Percentiles rank a stretch among this genome's conserved stretches.
Conservation (phyloP, 257 asterid genomes). For the Petrea volubilis region DNA sequence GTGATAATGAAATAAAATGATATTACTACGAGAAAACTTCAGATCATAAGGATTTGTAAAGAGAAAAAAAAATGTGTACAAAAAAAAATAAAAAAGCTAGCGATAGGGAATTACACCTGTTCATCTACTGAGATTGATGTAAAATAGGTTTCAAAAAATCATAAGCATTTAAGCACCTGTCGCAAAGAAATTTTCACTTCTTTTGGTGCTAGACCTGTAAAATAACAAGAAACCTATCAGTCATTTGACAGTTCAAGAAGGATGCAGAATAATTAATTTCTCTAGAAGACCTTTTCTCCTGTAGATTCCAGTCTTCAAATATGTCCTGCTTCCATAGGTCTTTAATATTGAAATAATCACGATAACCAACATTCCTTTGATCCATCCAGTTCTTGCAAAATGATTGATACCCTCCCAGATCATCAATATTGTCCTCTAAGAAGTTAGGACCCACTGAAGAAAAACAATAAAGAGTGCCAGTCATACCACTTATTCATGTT, state of each 20-base stretch:
- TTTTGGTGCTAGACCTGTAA: conserved; percentile 44
- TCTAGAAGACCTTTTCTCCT: conserved; percentile 46
- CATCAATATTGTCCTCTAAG: conserved; percentile 35
- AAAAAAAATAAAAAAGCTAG: too few species aligned
- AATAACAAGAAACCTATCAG: conserved; percentile 19
- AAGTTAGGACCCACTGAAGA: conserved; percentile 38
- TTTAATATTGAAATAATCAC: conserved; percentile 37
- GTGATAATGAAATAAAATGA: neutral
- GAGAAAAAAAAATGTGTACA: too few species aligned
- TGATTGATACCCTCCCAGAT: conserved; percentile 38
- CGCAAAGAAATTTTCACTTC: conserved; percentile 24
- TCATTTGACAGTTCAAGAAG: conserved; percentile 1
- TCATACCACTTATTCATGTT: conserved; percentile 7
- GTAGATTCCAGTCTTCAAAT: conserved; percentile 41
- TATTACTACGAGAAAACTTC: neutral
- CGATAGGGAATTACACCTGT: neutral
- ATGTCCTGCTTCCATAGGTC: conserved; percentile 39
- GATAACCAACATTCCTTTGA: conserved; percentile 35
- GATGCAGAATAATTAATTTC: conserved; percentile 1
- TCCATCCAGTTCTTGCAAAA: conserved; percentile 36
- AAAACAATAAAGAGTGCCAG: conserved; percentile 11
- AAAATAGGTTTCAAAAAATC: conserved; percentile 5
- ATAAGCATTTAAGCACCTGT: conserved; percentile 41
- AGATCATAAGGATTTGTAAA: neutral
- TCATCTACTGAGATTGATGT: conserved; percentile 3